phyloP scores from a whole-genome alignment of 768 basidiomycete species.

The Zangia roseola region DNA sequence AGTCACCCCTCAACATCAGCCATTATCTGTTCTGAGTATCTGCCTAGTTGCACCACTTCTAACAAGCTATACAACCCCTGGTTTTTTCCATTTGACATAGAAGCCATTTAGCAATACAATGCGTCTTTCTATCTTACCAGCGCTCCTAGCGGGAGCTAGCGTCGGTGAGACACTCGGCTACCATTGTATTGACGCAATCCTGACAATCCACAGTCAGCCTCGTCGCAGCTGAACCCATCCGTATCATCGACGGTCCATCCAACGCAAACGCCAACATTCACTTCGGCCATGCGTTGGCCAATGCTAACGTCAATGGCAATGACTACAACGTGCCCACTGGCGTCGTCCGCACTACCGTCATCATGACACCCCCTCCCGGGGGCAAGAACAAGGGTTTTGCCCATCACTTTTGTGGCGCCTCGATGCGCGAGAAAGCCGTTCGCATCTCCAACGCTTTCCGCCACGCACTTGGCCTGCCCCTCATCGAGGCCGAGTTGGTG shows the following conservation, averaged over 20 bases:
- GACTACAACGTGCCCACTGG: conserved; percentile 23
- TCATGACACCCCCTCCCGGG: conserved; percentile 8
- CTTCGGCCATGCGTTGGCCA: conserved; percentile 38
- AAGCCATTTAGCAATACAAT: conserved; percentile 21
- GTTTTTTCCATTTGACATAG: not conserved
- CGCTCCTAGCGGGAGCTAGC: conserved; percentile 37
- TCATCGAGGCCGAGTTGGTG: conserved; percentile 34
- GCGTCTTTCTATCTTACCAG: conserved; percentile 38
- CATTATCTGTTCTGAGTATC: not conserved
- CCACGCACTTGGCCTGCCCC: conserved; percentile 52
- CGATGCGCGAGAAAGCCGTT: conserved; percentile 48
- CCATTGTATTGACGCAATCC: not conserved
- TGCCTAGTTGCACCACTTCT: not conserved
- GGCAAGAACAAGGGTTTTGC: conserved; percentile 9
- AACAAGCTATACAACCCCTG: not conserved
- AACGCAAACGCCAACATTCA: conserved; percentile 34
- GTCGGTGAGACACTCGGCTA: conserved; percentile 24
- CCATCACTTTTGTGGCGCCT: conserved; percentile 33
- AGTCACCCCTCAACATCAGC: not conserved
- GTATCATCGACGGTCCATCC: conserved; percentile 39
- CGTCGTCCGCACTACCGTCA: conserved; percentile 14
- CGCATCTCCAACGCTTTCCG: conserved; percentile 55
- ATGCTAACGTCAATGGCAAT: conserved; percentile 29
- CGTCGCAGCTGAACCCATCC: conserved; percentile 50
- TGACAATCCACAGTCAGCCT: conserved; percentile 26